Evolutionary conservation across 225 moss, liverwort and hornwort species (phyloP), one percentile per base, ranked within the genome.

Genomic region (Bryum argenteum): DNA sequence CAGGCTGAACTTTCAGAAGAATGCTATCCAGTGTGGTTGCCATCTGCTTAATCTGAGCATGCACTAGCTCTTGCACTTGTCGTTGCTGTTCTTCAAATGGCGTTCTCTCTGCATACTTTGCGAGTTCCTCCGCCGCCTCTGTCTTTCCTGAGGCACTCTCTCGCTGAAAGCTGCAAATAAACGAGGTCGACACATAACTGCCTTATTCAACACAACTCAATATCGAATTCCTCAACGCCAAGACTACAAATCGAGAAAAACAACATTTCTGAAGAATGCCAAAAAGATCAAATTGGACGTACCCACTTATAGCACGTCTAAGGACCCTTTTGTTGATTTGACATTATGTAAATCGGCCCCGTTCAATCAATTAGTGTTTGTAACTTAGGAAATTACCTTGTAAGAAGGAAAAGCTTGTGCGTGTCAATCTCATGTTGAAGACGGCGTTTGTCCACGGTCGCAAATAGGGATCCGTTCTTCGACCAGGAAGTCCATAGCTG

Each of bases 341-440:
- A 33, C 7, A 33, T 33, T 33, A 4, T 33, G 7, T 33, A 3
- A 33, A 33, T 0, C 7, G 33, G 5, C 33, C 33, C 33, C 33
- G 33, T 33, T 33, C 33, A 33, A 28, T 28, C 43, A 17, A 55
- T 6, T 41, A 3, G 0, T 39, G 17, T 23, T 21, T 10, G 1
- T 10, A 2, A 6, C 39, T 52, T 5, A 48, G 23, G 23, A 14
- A n/a, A n/a, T 10, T 78, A 96, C 96, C 90, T 90, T 11, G 94
- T 98, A 52, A 98, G 92, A 57, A 98, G 97, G 48, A 89, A 94
- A 58, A 98, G 94, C 65, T 88, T 94, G 74, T 98, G 90, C 8
- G 85, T 88, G 80, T 98, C 94, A 47, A 98, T 84, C 79, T 94
- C 92, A 78, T 97, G 94, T 69, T 97, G 97, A 69, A 98, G 78